Evolutionary conservation across 2,329 filamentous ascomycete species (phyloP).

Genomic region (Colletotrichum lentis): DNA sequence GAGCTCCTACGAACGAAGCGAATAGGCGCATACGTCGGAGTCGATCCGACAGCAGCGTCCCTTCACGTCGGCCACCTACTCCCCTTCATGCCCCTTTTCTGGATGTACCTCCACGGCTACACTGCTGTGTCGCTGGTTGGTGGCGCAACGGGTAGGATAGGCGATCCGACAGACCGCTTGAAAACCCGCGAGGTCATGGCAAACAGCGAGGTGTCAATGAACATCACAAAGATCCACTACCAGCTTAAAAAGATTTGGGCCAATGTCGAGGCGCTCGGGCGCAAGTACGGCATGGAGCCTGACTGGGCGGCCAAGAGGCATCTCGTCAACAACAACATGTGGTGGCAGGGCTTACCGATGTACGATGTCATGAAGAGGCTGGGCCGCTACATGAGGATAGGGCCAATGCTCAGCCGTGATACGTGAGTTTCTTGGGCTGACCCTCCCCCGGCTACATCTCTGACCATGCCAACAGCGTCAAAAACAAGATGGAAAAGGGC

Average conservation of each 20-base stretch:
- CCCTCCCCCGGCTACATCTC: not conserved
- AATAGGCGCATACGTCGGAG: conserved; percentile 79
- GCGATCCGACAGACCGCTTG: conserved; percentile 78
- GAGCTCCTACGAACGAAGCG: conserved; percentile 70
- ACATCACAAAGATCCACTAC: conserved; percentile 72
- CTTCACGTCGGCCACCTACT: conserved; percentile 83
- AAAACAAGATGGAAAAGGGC: conserved; percentile 81
- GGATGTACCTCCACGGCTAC: conserved; percentile 82
- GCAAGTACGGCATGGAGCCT: conserved; percentile 69
- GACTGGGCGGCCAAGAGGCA: conserved; percentile 72
- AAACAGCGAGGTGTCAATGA: conserved; percentile 64
- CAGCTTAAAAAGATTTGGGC: conserved; percentile 77
- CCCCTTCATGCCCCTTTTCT: conserved; percentile 84
- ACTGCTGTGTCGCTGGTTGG: conserved; percentile 73
- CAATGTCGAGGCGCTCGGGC: conserved; percentile 73
- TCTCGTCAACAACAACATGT: conserved; percentile 82
- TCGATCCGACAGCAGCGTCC: conserved; percentile 82
- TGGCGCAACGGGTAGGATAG: conserved; percentile 78
- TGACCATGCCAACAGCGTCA: conserved; percentile 60
- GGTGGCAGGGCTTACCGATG: conserved; percentile 77
- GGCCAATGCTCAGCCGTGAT: conserved; percentile 87
- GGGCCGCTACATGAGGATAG: conserved; percentile 77
- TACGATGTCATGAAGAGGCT: conserved; percentile 79
- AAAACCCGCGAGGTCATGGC: conserved; percentile 65
- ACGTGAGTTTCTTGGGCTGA: conserved; percentile 66